phyloP scores from a whole-genome alignment of 352 stramenopile genomes.

The Phytophthora capsici region DNA sequence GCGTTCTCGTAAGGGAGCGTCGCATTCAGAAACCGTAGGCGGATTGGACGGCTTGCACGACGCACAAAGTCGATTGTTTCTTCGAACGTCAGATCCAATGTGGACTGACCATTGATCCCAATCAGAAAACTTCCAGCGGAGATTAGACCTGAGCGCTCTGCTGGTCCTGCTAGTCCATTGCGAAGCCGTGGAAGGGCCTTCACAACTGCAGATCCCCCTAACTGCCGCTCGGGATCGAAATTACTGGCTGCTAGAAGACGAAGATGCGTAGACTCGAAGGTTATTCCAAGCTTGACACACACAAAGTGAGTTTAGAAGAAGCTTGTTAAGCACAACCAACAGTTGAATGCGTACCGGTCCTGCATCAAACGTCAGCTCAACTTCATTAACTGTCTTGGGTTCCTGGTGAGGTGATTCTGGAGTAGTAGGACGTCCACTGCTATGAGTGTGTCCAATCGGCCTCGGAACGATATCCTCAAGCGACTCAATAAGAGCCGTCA shows the following conservation, averaged over 20 bases:
- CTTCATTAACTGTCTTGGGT: slow-evolving; percentile 42
- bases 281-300: slow-evolving; percentile 68
- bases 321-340: not conserved
- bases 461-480: slow-evolving; percentile 52
- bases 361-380: slow-evolving; percentile 74
- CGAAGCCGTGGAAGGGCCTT: slow-evolving; percentile 68
- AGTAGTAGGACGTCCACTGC: not conserved
- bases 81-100: slow-evolving; percentile 65
- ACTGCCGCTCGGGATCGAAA: slow-evolving; percentile 45
- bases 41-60: slow-evolving; percentile 51
- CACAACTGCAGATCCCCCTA: slow-evolving; percentile 66
- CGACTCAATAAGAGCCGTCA: slow-evolving; percentile 42
- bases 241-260: slow-evolving; percentile 65
- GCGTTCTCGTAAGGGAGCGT: slow-evolving; percentile 57
- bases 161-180: slow-evolving; percentile 64
- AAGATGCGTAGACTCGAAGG: slow-evolving; percentile 77
- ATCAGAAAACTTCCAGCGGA: slow-evolving; percentile 66
- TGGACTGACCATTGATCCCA: slow-evolving; percentile 74
- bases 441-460: slow-evolving; percentile 29
- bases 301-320: no score
- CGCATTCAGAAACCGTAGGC: slow-evolving; percentile 69
- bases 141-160: slow-evolving; percentile 62
- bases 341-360: slow-evolving; percentile 53
- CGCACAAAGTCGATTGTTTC: slow-evolving; percentile 69
- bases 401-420: slow-evolving; percentile 9